Evolutionary conservation across 78 protist species (phyloP).

Genomic region (Thecamonas trahens): DNA sequence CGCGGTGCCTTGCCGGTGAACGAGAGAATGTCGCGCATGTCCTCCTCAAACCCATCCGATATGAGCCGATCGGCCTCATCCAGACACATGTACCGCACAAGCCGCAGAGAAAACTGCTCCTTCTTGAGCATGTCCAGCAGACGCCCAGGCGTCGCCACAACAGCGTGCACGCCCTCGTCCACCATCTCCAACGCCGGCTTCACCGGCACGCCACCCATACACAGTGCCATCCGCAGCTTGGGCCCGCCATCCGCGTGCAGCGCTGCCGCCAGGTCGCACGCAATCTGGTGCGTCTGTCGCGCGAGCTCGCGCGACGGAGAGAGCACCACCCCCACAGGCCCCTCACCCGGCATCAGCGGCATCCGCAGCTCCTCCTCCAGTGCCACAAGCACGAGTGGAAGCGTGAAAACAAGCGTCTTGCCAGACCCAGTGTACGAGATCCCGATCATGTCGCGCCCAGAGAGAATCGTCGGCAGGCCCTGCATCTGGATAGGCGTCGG

Average conservation of each 20-base stretch:
- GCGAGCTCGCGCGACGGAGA: constrained; percentile 94
- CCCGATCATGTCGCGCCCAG: constrained; percentile 95
- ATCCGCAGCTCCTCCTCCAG: constrained; percentile 72
- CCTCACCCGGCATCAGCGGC: constrained; percentile 79
- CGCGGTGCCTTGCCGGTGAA: constrained; percentile 48
- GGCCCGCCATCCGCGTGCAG: constrained; percentile 19
- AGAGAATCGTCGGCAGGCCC: constrained; percentile 44
- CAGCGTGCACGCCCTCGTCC: constrained; percentile 71
- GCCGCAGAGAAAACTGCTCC: constrained; percentile 48
- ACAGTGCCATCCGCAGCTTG: constrained; percentile 28
- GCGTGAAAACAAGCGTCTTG: constrained; percentile 87
- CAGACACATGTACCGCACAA: constrained; percentile 56
- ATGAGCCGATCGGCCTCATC: constrained; percentile 96
- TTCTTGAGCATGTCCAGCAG: constrained; percentile 74
- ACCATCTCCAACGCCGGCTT: constrained; percentile 42
- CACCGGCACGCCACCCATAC: constrained; percentile 63
- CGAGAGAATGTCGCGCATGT: constrained; percentile 67
- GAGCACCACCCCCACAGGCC: constrained; percentile 84
- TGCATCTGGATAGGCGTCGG: constrained; percentile 97
- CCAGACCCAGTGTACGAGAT: constrained; percentile 97
- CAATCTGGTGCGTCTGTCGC: constrained; percentile 76
- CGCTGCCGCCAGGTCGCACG: constrained; percentile 26
- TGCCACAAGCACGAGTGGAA: constrained; percentile 82
- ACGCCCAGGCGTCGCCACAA: constrained; percentile 92
- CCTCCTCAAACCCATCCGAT: constrained; percentile 90